Evolutionary conservation across 2,329 filamentous ascomycete species (phyloP).

Genomic region (Colletotrichum melonis): DNA sequence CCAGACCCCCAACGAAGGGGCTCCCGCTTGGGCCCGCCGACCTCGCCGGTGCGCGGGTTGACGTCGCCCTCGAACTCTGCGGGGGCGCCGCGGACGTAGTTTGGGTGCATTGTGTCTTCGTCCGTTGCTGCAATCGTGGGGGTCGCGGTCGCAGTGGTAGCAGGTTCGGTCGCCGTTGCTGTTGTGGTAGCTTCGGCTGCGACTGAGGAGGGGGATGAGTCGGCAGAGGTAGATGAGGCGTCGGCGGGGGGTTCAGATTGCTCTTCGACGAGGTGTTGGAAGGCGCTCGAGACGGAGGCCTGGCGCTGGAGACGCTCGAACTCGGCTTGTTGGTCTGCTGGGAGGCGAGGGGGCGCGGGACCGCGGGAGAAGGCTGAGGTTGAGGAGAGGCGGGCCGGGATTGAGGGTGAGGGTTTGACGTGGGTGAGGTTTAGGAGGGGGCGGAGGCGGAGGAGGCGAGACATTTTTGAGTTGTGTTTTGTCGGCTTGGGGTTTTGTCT

Average conservation of each 20-base stretch:
- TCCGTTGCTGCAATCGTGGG: conserved; percentile 43
- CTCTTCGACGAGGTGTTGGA: conserved; percentile 43
- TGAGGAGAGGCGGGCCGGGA: conserved; percentile 22
- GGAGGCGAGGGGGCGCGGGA: conserved; percentile 86
- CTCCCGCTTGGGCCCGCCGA: conserved; percentile 97
- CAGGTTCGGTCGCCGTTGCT: conserved; percentile 33
- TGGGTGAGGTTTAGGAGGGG: conserved; percentile 22
- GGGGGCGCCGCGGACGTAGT: conserved; percentile 79
- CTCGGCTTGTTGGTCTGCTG: conserved; percentile 88
- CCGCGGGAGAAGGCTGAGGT: conserved; percentile 57
- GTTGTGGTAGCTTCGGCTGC: conserved; percentile 36
- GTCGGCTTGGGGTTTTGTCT: no score
- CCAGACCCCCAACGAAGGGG: conserved; percentile 84
- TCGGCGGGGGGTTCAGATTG: conserved; percentile 37
- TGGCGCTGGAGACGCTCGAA: conserved; percentile 86
- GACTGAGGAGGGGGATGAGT: conserved; percentile 40
- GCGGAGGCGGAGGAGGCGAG: conserved; percentile 39
- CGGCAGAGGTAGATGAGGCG: conserved; percentile 38
- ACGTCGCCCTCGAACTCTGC: conserved; percentile 94
- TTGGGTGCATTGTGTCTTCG: conserved; percentile 67
- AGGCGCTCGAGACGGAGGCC: conserved; percentile 58
- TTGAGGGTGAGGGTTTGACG: conserved; percentile 20
- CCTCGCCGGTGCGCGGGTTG: conserved; percentile 94
- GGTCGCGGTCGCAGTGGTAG: conserved; percentile 27
- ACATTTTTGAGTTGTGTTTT: conserved; percentile 36